Percentiles rank a stretch among this genome's conserved stretches.
phyloP scores from a whole-genome alignment of 108 stramenopile genomes.

The Epithemia pelagica region DNA sequence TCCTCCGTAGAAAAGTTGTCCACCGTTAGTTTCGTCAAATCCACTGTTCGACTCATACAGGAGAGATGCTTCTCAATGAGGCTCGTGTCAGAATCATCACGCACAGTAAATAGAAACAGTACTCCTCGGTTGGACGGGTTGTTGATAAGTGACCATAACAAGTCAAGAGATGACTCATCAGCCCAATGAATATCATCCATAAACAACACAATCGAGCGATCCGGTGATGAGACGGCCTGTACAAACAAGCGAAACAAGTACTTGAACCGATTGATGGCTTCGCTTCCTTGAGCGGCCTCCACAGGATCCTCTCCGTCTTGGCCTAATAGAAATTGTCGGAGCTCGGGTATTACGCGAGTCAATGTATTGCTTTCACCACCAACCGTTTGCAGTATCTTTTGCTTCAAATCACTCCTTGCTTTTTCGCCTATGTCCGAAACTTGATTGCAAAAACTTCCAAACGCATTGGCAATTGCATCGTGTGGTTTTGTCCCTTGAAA shows the following conservation, averaged over 20 bases:
- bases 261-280: conserved; percentile 14
- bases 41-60: background rate
- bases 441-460: background rate
- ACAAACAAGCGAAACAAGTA: conserved; percentile 17
- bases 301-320: background rate
- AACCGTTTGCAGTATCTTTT: background rate
- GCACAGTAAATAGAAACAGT: conserved; percentile 18
- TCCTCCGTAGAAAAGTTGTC: background rate
- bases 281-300: background rate
- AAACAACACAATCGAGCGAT: conserved; percentile 29
- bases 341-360: background rate
- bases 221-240: conserved; percentile 7
- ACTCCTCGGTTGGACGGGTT: conserved; percentile 21
- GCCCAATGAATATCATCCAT: conserved; percentile 65
- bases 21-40: background rate
- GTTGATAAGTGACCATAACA: conserved; percentile 32
- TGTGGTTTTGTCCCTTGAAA: background rate
- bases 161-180: conserved; percentile 33
- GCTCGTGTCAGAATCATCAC: conserved; percentile 2
- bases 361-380: background rate
- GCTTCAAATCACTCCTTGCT: background rate
- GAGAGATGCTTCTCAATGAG: background rate
- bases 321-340: background rate
- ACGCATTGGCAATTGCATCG: background rate
- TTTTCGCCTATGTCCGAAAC: background rate